A percentile compares a stretch with the other conserved stretches of the same genome.
Conservation (phyloP, 805 yeast genomes). For the Candida andamanensis region DNA sequence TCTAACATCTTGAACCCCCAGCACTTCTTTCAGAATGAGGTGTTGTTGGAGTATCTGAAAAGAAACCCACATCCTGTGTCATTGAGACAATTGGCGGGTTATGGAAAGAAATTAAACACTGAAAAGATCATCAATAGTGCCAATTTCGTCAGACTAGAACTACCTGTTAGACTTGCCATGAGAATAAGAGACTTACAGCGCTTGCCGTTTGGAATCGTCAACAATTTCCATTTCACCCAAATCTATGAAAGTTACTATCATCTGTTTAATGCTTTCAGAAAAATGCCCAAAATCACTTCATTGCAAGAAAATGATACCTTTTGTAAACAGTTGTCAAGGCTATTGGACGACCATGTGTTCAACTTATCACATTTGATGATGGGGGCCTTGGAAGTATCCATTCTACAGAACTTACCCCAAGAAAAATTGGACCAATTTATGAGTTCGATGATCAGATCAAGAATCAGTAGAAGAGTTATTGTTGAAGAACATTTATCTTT, state of each 20-base stretch:
- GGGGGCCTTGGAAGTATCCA: constrained; percentile 84
- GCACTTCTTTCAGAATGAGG: constrained; percentile 82
- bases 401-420: constrained; percentile 53
- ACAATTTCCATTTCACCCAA: constrained; percentile 79
- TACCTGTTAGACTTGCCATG: constrained; percentile 79
- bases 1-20: constrained; percentile 47
- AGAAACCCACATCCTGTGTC: constrained; percentile 85
- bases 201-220: constrained; percentile 77
- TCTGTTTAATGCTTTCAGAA: constrained; percentile 81
- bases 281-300: constrained; percentile 59
- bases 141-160: constrained; percentile 79
- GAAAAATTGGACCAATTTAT: constrained; percentile 65
- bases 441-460: constrained; percentile 72
- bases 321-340: constrained; percentile 55
- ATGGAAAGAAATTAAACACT: constrained; percentile 71
- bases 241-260: constrained; percentile 87
- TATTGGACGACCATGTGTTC: constrained; percentile 73
- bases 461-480: constrained; percentile 85
- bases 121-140: constrained; percentile 80
- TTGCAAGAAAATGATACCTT: constrained; percentile 73
- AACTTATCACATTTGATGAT: constrained; percentile 85
- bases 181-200: constrained; percentile 74
- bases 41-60: constrained; percentile 56
- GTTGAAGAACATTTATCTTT: constrained; percentile 88
- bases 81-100: constrained; percentile 82